Evolutionary conservation across 805 yeast genomes (phyloP), one percentile per base, ranked within the genome.

Genomic region (Yamadazyma laniorum): DNA sequence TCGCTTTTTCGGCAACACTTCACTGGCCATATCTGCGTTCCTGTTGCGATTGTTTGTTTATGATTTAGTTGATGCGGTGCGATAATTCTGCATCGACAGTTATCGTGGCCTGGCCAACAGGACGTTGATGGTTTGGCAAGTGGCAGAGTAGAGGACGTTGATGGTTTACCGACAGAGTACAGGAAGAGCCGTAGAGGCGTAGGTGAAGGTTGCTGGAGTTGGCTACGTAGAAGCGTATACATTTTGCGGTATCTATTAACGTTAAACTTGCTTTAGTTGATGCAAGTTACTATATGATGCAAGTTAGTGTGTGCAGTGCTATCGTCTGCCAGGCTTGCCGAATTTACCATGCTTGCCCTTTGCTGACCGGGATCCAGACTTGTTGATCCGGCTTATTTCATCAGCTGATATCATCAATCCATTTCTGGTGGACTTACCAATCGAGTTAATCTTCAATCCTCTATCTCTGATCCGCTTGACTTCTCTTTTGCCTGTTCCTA

Each of bases 341-440:
- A 35, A 15, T 6, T 18, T 21, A 3, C 31, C 29, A 18, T 14
- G 25, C 9, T 31, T 21, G 17, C 44, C 38, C 29, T 36, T 39
- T 6, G 8, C 9, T 5, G 46, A 47, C 23, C 23, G 23, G 9
- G 23, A 21, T 7, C 23, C 23, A 21, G 23, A 6, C 9, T 21
- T 21, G 39, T 55, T 64, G 17, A 68, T 57, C 34, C 61, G 70
- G 18, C 73, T 82, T 34, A 88, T 79, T 34, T 88, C 96, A 13
- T 59, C 63, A 45, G 78, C 76, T 11, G 87, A 76, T 16, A 89
- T 74, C 13, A 80, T 72, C 45, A 90, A 65, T 2, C 97, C 97
- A 48, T 86, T 82, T 45, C 83, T 68, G 0, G 96, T 88, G 19
- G 79, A 75, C 55, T 70, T 76, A 14, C 97, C 97, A 25, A 89